Base-by-base conservation (phyloP, 2,329 filamentous ascomycete genomes). In the Zymoseptoria passerinii region DNA sequence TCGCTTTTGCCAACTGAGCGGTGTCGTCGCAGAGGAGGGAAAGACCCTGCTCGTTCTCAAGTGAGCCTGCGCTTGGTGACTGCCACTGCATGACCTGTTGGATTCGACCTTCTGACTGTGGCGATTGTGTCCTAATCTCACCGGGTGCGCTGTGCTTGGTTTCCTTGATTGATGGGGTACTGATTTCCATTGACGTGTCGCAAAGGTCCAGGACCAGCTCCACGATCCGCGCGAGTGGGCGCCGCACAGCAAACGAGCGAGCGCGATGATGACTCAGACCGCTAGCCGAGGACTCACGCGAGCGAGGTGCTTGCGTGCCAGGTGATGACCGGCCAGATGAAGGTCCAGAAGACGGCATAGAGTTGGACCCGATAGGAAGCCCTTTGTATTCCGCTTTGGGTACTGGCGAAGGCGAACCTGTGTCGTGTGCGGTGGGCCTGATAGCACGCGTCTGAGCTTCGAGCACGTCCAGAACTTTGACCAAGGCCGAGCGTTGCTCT, bases 51-150 rank as follows among this genome's bases (percentile, higher is more conserved):
- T 97, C 92, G 71, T 96, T 91, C 62, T 99, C 94, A 16, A 96
- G 76, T 0, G 91, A 94, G 68, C 92, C 92, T 53, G 87, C 88
- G 67, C 90, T 92, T 0, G 94, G 94, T 4, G 92, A 96, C 69
- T 96, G 91, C 94, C 95, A 99, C 71, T 96, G 91, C 65, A 95
- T 74, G 5, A 99, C 92, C 73, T 99, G 94, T 1, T 89, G 89
- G 66, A 97, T 95, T 29, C 92, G 86, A 50, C 90, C 94, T 71
- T 99, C 94, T 0, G 95, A 99, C 70, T 96, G 90, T 0, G 94
- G 94, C 4, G 94, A 99, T 70, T 96, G 89, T 0, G 92, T 96
- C 52, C 92, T 85, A 62, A 97, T 85, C 62, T 96, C 91, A 53
- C 88, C 87, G 7, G 76, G 75, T 48, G 83, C 80, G 64, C 87